Evolutionary conservation across 1,139 yeast species (phyloP).

Genomic region (Lodderomyces pseudojiufengensis): DNA sequence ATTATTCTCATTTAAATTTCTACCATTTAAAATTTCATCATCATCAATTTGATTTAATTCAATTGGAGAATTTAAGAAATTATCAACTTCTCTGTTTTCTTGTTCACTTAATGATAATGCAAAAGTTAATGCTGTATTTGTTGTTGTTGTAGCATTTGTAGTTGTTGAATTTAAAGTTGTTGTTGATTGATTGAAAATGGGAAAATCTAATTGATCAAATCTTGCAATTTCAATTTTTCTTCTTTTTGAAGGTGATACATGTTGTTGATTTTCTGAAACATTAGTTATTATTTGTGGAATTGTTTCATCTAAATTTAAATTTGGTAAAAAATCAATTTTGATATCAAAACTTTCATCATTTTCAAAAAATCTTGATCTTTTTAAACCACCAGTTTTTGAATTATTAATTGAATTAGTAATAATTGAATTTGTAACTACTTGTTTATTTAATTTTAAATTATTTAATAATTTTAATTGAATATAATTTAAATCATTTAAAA

Average conservation of each 20-base stretch:
- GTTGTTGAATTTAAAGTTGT: background rate
- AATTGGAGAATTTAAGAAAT: constrained; percentile 10
- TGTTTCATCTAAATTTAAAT: constrained; percentile 8
- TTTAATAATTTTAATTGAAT: constrained; percentile 23
- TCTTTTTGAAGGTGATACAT: constrained; percentile 8
- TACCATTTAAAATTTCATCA: background rate
- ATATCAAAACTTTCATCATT: constrained; percentile 46
- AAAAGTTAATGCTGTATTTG: constrained; percentile 1
- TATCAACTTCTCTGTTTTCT: constrained; percentile 13
- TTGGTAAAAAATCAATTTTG: constrained; percentile 24
- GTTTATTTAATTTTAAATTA: background rate
- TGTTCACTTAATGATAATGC: constrained; percentile 1
- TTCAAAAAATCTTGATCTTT: constrained; percentile 17
- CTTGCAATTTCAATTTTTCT: constrained; percentile 16
- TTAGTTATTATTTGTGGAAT: constrained; percentile 6
- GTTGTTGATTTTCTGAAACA: too few relatives aligned
- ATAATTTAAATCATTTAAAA: constrained; percentile 32
- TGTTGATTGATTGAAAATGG: constrained; percentile 1
- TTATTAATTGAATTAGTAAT: background rate
- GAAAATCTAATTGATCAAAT: constrained; percentile 9
- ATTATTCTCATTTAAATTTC: background rate
- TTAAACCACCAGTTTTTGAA: constrained; percentile 1
- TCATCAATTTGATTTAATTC: constrained; percentile 3
- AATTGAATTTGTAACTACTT: too few relatives aligned
- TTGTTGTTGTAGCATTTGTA: background rate